Conservation (phyloP, 495 filamentous ascomycete species). For the Penicillium desertorum region DNA sequence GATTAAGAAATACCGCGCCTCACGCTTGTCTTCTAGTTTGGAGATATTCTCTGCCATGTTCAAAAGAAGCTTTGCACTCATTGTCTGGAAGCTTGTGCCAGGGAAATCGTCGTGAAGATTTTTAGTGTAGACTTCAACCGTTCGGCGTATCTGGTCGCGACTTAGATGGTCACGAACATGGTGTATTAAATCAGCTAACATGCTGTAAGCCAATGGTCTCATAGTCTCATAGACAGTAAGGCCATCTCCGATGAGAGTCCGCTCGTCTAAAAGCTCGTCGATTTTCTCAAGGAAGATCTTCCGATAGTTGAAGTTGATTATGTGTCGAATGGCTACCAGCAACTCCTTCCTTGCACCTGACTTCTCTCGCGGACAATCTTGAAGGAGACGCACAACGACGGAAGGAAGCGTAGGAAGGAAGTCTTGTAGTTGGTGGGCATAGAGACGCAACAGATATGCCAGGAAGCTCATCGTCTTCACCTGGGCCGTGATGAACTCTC, state of each 20-base stretch:
- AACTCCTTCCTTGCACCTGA: slow-evolving; percentile 93
- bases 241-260: slow-evolving; percentile 91
- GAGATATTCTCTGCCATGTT: slow-evolving; percentile 99
- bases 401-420: slow-evolving; percentile 85
- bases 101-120: slow-evolving; percentile 96
- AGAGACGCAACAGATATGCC: slow-evolving; percentile 87
- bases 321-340: slow-evolving; percentile 93
- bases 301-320: slow-evolving; percentile 98
- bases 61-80: slow-evolving; percentile 95
- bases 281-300: slow-evolving; percentile 95
- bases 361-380: slow-evolving; percentile 92
- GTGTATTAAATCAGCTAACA: slow-evolving; percentile 97
- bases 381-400: slow-evolving; percentile 86
- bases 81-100: slow-evolving; percentile 98
- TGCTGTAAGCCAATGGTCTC: slow-evolving; percentile 94
- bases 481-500: slow-evolving; percentile 95
- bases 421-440: slow-evolving; percentile 82
- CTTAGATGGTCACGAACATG: slow-evolving; percentile 85
- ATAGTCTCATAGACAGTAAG: slow-evolving; percentile 96
- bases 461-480: slow-evolving; percentile 99
- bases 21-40: slow-evolving; percentile 81
- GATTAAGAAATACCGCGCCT: slow-evolving; percentile 92
- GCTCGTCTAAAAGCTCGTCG: slow-evolving; percentile 89
- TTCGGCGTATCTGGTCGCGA: slow-evolving; percentile 86
- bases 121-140: slow-evolving; percentile 94